phyloP scores from a whole-genome alignment of 78 protist genomes.

The Dictyostelium firmibasis region DNA sequence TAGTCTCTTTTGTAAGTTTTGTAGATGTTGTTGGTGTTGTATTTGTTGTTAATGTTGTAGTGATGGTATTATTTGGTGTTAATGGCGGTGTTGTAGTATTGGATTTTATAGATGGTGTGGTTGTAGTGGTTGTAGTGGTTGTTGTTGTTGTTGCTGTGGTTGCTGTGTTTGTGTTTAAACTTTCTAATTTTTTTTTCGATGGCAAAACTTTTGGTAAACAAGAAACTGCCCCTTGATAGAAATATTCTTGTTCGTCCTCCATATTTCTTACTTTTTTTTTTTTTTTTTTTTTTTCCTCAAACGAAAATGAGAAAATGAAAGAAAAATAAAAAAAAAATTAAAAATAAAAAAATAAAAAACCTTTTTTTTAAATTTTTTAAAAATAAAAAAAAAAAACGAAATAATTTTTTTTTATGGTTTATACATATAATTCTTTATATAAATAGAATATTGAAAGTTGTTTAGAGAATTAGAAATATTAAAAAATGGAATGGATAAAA shows the following conservation, averaged over 20 bases:
- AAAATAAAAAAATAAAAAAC: not conserved
- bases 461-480: too few relatives aligned
- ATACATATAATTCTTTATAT: too few relatives aligned
- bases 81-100: not conserved
- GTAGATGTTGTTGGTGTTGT: not conserved
- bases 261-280: not conserved
- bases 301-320: not conserved
- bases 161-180: not conserved
- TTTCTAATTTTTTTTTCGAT: not conserved
- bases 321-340: not conserved
- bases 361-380: too few relatives aligned
- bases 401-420: too few relatives aligned
- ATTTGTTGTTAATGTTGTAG: not conserved
- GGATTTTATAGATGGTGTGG: not conserved
- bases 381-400: not conserved
- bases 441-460: too few relatives aligned
- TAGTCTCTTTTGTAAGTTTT: not conserved
- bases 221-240: not conserved
- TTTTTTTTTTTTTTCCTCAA: too few relatives aligned
- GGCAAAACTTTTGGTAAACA: constrained; percentile 12
- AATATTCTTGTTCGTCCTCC: not conserved
- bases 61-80: not conserved
- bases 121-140: not conserved
- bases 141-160: constrained; percentile 3
- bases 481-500: too few relatives aligned